Evolutionary conservation across 345 rosid genomes (phyloP), one percentile per base, ranked within the genome.

Genomic region (Pugionium cornutum): DNA sequence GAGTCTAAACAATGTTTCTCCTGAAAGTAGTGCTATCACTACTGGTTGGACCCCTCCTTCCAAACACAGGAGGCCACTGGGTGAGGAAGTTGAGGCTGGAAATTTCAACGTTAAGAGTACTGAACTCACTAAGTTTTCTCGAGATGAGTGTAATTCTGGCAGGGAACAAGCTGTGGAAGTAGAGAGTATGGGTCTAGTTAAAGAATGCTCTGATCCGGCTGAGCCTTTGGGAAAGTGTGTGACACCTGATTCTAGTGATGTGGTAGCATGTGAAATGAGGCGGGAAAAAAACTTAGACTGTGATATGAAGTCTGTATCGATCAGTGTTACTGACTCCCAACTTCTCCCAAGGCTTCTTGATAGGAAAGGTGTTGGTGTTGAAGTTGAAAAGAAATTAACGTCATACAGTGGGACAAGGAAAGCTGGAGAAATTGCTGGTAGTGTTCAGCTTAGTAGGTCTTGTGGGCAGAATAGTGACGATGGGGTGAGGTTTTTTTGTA

Each of bases 401-500:
- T 76, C 75, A 6, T 75, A 70, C 65, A 75, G 64, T 78, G 85
- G 73, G 63, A 51, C 46, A 46, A 25, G 58, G 34, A 62, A 72
- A 4, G 77, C 44, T 33, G 79, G 73, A 30, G 82, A 78, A 69
- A 68, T 64, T 69, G 56, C 78, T 62, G 77, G 64, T 53, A 64
- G 70, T 68, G 77, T 61, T 62, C 70, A 58, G 52, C 53, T 69
- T 60, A 41, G 79, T 46, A 76, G 64, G 70, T 75, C 83, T 34
- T 68, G 72, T 33, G 34, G 71, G 68, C 78, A 51, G 81, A 77
- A 78, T 79, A 77, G 75, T 74, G 74, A 77, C 42, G 75, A 37
- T 42, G 74, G 78, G 82, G 89, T 81, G 70, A 76, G 18, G 88
- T 81, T 80, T 45, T 43, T 57, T 33, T 26, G 8, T 49, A 57